A percentile compares a stretch with the other conserved stretches of the same genome.
Conservation (phyloP, 1,139 yeast genomes). For the Geotrichum restrictum region DNA sequence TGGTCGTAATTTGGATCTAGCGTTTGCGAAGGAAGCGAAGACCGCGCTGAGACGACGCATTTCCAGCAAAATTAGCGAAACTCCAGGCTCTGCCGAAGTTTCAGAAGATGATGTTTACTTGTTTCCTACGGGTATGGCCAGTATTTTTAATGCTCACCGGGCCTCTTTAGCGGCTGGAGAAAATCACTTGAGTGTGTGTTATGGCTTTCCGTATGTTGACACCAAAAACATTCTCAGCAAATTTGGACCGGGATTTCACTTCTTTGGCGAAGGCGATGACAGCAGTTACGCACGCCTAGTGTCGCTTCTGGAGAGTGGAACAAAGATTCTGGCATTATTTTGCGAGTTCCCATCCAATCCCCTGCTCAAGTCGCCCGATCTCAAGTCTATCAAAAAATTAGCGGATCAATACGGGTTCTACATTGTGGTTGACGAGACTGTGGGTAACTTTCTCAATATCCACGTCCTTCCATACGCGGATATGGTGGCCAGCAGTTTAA, state of each 20-base stretch:
- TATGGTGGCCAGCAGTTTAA: constrained; percentile 78
- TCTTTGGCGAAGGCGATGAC: constrained; percentile 80
- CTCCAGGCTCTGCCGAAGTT: constrained; percentile 31
- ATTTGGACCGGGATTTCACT: constrained; percentile 80
- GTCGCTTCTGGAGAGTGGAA: constrained; percentile 62
- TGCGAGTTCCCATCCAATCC: constrained; percentile 97
- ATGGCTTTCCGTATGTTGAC: constrained; percentile 94
- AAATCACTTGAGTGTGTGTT: constrained; percentile 66
- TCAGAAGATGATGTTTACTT: constrained; percentile 69
- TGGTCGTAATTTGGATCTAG: constrained; percentile 80
- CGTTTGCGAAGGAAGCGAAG: constrained; percentile 73
- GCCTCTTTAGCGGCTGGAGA: constrained; percentile 46
- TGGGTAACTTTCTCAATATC: constrained; percentile 82
- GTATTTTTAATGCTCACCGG: constrained; percentile 80
- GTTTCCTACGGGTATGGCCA: constrained; percentile 89
- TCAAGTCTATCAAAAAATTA: constrained; percentile 57
- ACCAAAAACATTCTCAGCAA: constrained; percentile 78
- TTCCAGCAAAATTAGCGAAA: constrained; percentile 59
- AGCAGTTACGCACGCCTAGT: constrained; percentile 48
- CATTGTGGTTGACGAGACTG: constrained; percentile 87
- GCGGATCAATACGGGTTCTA: constrained; percentile 69
- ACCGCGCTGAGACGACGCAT: constrained; percentile 69
- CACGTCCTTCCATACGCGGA: constrained; percentile 81
- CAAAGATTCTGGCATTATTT: constrained; percentile 62
- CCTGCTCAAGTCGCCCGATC: constrained; percentile 74